phyloP scores from a whole-genome alignment of 2,329 filamentous ascomycete species.

The Chaetothyriales sp. region DNA sequence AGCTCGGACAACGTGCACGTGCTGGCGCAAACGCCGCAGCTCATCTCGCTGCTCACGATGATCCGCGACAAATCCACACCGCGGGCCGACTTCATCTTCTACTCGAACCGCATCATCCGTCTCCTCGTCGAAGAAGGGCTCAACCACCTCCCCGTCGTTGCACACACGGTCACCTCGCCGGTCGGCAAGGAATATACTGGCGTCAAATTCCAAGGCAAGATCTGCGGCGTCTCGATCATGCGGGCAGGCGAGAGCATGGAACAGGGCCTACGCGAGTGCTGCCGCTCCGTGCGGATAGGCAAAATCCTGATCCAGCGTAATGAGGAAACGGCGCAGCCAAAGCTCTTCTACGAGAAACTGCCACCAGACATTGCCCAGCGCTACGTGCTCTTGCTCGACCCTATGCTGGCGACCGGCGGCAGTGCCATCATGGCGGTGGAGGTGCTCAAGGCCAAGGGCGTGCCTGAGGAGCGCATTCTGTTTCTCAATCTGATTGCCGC shows the following conservation, averaged over 20 bases:
- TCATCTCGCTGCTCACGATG: slow-evolving; percentile 94
- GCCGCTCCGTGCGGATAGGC: slow-evolving; percentile 90
- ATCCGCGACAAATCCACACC: slow-evolving; percentile 84
- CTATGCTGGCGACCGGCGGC: slow-evolving; percentile 98
- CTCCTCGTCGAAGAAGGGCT: slow-evolving; percentile 92
- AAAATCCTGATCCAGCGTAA: slow-evolving; percentile 98
- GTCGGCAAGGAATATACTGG: slow-evolving; percentile 79
- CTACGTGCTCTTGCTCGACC: slow-evolving; percentile 88
- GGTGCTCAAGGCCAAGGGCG: slow-evolving; percentile 74
- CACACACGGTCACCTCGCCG: slow-evolving; percentile 79
- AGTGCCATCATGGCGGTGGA: slow-evolving; percentile 96
- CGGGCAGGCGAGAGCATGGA: slow-evolving; percentile 97
- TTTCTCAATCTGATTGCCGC: slow-evolving; percentile 98
- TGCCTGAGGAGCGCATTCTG: slow-evolving; percentile 86
- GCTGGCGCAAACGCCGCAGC: slow-evolving; percentile 82
- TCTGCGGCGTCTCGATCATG: slow-evolving; percentile 98
- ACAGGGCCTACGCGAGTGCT: slow-evolving; percentile 89
- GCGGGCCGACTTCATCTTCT: slow-evolving; percentile 96
- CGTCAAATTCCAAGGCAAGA: slow-evolving; percentile 92
- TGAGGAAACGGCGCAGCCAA: slow-evolving; percentile 83
- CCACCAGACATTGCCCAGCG: slow-evolving; percentile 82
- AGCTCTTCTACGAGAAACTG: slow-evolving; percentile 94
- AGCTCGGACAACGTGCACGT: slow-evolving; percentile 78
- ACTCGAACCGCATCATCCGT: slow-evolving; percentile 95
- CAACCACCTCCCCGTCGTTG: slow-evolving; percentile 86